Base-by-base conservation (phyloP, 1,284 basidiomycete genomes). In the Kwoniella shivajii region DNA sequence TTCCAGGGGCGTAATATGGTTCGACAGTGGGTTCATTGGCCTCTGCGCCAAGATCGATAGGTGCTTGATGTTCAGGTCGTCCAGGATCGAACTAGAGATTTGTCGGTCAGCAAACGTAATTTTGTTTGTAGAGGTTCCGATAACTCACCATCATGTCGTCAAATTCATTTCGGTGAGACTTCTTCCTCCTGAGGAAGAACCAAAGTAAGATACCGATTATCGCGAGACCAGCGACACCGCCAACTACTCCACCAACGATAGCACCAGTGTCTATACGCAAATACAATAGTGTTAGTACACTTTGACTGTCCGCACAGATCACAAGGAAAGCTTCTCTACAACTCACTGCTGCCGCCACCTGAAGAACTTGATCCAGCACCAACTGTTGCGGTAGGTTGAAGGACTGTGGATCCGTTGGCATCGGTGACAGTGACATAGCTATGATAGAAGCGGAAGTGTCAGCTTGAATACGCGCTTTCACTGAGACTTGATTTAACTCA, bases 111-210 rank as follows among this genome's bases (percentile, higher is more conserved):
- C 20, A 36, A 33, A 27, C 14, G 34, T 44, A 9, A 37, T 26
- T 34, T 13, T 31, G 5, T 24, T 38, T 18, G 38, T 34, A 22
- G 9, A 50, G 14, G 16, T 13, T 2, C 14, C 10, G 7, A 5
- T 22, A 6, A 67, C 72, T 61, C 57, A 76, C 76, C 75, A 78
- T 78, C 67, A 69, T 68, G 58, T 78, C 76, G 60, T 77, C 75
- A 63, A 76, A 78, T 60, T 77, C 75, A 39, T 74, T 71, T 29
- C 70, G 65, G 60, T 69, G 66, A 38, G 66, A 67, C 57, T 62
- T 69, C 54, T 68, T 66, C 50, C 67, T 67, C 59, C 67, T 68
- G 43, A 72, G 48, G 56, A 75, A 66, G 71, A 75, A 71, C 61
- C 63, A 69, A 6, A 74, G n/a, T 26, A 72, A 55, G 14, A 65